Base-by-base conservation (phyloP, 768 basidiomycete genomes). In the Cubamyces lactineus region DNA sequence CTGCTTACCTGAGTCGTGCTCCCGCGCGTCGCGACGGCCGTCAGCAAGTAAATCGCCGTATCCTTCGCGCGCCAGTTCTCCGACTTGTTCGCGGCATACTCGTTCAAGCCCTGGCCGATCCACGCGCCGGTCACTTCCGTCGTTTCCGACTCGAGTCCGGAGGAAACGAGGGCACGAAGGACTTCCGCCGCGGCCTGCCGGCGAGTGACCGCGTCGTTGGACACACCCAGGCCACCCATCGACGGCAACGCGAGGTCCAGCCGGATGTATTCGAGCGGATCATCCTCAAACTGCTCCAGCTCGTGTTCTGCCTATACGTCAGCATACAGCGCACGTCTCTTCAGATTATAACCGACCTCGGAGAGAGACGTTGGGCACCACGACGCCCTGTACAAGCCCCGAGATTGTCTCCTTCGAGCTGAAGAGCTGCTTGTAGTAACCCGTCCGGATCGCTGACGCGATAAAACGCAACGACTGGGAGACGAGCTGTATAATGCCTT, bases 271-370 rank as follows among this genome's bases (percentile, higher is more conserved):
- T 98, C 96, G 41, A 96, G 83, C 0, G 97, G 96, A 66, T 97
- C 96, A 63, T 98, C 97, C 75, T 97, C 95, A 69, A 99, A 98
- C 73, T 94, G 88, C 69, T 99, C 97, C 52, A 92, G 82, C 58
- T 98, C 96, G 66, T 94, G 91, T 41, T 91, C 88, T 84, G 59
- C 38, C 2, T 28, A 23, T 30, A 11, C 12, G 15, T 38, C 46
- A 52, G 43, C 8, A 15, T 41, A 6, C 12, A 7, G 24, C 26
- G 30, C 11, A 45, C 40, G 40, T 17, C 15, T 26, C 0, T 5
- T 24, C 41, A 42, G 71, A 76, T 59, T 13, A 15, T 0, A 40
- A 8, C 30, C 39, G 56, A 82, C 83, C 80, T 63, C 95, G 84
- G 15, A 98, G 80, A 15, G 84, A 79, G 61, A 97, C 92, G 69